phyloP scores from a whole-genome alignment of 352 stramenopile genomes.

The Phytophthora litchii region DNA sequence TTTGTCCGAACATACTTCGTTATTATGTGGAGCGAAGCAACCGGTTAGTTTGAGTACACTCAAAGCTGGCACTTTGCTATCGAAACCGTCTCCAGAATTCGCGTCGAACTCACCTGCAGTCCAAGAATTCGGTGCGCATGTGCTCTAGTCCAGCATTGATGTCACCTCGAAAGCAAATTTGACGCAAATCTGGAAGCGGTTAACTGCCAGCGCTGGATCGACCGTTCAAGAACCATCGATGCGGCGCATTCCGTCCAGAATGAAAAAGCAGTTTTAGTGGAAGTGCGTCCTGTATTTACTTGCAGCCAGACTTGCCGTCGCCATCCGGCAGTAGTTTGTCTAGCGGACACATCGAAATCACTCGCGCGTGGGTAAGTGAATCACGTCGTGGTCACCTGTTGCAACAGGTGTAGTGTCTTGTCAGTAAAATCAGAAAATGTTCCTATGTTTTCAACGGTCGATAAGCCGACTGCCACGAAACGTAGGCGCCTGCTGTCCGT shows the following conservation, averaged over 20 bases:
- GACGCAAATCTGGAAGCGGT: slow-evolving; percentile 22
- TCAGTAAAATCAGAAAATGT: slow-evolving; percentile 37
- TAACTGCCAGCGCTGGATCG: slow-evolving; percentile 3
- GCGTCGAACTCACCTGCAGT: slow-evolving; percentile 8
- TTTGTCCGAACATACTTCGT: slow-evolving; percentile 11
- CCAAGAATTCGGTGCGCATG: neutral
- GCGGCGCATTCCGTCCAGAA: slow-evolving; percentile 9
- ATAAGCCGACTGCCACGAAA: slow-evolving; percentile 12
- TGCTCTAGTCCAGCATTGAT: slow-evolving; percentile 4
- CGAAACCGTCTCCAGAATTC: slow-evolving; percentile 20
- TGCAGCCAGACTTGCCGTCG: slow-evolving; percentile 9
- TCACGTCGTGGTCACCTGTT: neutral
- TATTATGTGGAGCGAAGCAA: slow-evolving; percentile 5
- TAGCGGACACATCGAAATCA: neutral
- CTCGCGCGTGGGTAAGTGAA: no score
- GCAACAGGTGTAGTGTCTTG: slow-evolving; percentile 12
- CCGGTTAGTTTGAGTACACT: no score
- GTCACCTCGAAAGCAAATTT: no score
- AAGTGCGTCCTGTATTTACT: slow-evolving; percentile 13
- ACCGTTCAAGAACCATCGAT: slow-evolving; percentile 17
- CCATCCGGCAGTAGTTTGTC: neutral
- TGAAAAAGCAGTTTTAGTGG: slow-evolving; percentile 6
- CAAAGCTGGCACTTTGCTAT: neutral
- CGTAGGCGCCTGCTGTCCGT: slow-evolving; percentile 24
- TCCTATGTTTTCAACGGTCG: slow-evolving; percentile 20